phyloP scores from a whole-genome alignment of 306 rosid genomes.

The Prunus fruticosa region DNA sequence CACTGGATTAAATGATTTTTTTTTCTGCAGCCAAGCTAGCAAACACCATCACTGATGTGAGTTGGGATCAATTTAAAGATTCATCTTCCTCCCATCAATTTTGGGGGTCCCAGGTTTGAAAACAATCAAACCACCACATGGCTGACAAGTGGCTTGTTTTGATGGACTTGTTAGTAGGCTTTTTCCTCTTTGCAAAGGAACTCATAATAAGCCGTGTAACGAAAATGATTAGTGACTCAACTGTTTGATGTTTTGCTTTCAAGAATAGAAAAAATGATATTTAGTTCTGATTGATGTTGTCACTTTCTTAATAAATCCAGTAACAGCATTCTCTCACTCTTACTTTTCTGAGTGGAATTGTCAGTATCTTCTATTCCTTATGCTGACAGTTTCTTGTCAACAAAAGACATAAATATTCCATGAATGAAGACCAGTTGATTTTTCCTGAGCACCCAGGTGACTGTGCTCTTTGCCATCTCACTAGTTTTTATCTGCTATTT shows the following conservation, averaged over 20 bases:
- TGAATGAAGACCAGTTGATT: neutral
- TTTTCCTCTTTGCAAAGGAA: neutral
- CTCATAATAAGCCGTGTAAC: neutral
- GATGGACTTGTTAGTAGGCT: neutral
- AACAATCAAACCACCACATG: neutral
- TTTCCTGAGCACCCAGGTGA: constrained; percentile 11
- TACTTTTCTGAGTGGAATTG: neutral
- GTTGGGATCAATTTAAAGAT: neutral
- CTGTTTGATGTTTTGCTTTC: neutral
- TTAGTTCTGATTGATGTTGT: neutral
- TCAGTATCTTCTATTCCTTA: neutral
- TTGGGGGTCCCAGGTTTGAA: constrained; percentile 17
- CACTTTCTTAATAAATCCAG: neutral
- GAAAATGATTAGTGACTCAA: neutral
- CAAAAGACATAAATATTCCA: neutral
- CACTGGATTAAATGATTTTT: constrained; percentile 11
- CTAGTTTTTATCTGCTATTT: neutral
- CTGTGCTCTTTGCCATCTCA: neutral
- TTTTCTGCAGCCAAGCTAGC: constrained; percentile 18
- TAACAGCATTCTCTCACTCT: neutral
- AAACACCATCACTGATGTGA: neutral
- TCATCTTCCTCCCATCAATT: neutral
- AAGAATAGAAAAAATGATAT: neutral
- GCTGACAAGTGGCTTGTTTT: constrained; percentile 7
- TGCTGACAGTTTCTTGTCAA: neutral